Percentiles rank a stretch among this genome's conserved stretches.
These are phyloP conservation scores for Starmera caribaea DNA, from an alignment of 805 yeast genomes.

Conservation along the genomic window DNA sequence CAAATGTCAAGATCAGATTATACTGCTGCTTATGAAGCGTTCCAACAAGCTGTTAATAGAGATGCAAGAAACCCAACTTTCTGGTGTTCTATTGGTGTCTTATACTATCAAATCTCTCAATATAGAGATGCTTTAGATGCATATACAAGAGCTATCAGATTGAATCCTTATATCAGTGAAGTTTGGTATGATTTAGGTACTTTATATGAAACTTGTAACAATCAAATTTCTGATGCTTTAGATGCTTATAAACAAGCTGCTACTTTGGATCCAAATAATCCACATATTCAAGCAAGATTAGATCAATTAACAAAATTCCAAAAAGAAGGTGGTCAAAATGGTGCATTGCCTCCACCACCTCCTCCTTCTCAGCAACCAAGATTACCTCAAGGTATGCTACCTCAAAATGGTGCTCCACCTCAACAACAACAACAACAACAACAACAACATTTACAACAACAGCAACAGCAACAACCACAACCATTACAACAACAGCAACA, in stretches of 20 bases:
- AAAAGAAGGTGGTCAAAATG: constrained; percentile 53
- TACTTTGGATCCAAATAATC: constrained; percentile 86
- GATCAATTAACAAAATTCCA: constrained; percentile 73
- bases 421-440: constrained; percentile 23
- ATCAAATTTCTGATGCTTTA: constrained; percentile 88
- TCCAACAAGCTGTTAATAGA: constrained; percentile 96
- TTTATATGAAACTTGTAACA: constrained; percentile 92
- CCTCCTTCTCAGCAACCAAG: constrained; percentile 63
- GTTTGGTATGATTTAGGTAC: constrained; percentile 99
- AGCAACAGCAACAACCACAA: constrained; percentile 6
- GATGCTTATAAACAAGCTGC: constrained; percentile 98
- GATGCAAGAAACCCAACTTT: constrained; percentile 96
- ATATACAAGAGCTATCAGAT: constrained; percentile 89
- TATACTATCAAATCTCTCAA: constrained; percentile 93
- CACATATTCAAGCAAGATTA: constrained; percentile 87
- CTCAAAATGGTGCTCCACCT: constrained; percentile 23
- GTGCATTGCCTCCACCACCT: constrained; percentile 44
- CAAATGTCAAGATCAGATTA: constrained; percentile 95
- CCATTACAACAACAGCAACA: constrained; percentile 5
- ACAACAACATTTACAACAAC: constrained; percentile 5
- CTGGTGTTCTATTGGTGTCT: constrained; percentile 95
- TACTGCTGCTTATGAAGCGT: constrained; percentile 94
- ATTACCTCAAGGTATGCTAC: constrained; percentile 57
- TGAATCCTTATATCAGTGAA: constrained; percentile 92
- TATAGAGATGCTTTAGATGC: constrained; percentile 97